Evolutionary conservation across 495 filamentous ascomycete genomes (phyloP).

Genomic region (Penicillium verhagenii): DNA sequence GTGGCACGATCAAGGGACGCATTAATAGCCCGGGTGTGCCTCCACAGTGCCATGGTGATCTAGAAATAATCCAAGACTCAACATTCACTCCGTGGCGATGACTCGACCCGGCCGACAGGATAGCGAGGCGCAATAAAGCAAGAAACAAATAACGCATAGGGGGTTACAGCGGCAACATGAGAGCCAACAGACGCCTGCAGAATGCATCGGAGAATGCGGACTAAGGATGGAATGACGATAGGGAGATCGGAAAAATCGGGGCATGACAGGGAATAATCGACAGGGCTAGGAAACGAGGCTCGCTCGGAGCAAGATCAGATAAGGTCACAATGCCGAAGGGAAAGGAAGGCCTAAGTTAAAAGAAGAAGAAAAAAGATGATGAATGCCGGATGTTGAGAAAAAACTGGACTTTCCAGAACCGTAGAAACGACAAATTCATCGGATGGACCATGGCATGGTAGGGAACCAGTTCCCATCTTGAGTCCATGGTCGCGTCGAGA

Average conservation of each 20-base stretch:
- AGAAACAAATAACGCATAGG: slow-evolving; percentile 16
- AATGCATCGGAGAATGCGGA: slow-evolving; percentile 42
- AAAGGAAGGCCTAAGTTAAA: slow-evolving; percentile 10
- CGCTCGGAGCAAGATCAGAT: slow-evolving; percentile 35
- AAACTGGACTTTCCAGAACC: slow-evolving; percentile 13
- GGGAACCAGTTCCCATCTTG: slow-evolving; percentile 26
- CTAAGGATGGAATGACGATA: slow-evolving; percentile 30
- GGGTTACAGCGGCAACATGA: slow-evolving; percentile 33
- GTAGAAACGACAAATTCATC: slow-evolving; percentile 22
- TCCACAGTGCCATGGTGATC: slow-evolving; percentile 10
- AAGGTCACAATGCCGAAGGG: slow-evolving; percentile 26
- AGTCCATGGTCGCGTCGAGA: slow-evolving; percentile 11
- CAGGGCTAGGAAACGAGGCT: slow-evolving; percentile 33
- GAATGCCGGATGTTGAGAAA: slow-evolving; percentile 6
- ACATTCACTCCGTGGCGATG: slow-evolving; percentile 19
- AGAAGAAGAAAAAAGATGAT: slow-evolving; percentile 1
- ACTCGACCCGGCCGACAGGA: slow-evolving; percentile 6
- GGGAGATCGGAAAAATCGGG: slow-evolving; percentile 24
- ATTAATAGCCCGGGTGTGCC: slow-evolving; percentile 18
- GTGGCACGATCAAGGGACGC: slow-evolving; percentile 1
- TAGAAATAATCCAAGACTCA: slow-evolving; percentile 25
- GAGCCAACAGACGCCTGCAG: slow-evolving; percentile 47
- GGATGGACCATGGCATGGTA: slow-evolving; percentile 14
- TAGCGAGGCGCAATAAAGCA: slow-evolving; percentile 24
- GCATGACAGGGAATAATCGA: slow-evolving; percentile 31